phyloP scores from a whole-genome alignment of 305 asterid species.

The Solanum hybrid region DNA sequence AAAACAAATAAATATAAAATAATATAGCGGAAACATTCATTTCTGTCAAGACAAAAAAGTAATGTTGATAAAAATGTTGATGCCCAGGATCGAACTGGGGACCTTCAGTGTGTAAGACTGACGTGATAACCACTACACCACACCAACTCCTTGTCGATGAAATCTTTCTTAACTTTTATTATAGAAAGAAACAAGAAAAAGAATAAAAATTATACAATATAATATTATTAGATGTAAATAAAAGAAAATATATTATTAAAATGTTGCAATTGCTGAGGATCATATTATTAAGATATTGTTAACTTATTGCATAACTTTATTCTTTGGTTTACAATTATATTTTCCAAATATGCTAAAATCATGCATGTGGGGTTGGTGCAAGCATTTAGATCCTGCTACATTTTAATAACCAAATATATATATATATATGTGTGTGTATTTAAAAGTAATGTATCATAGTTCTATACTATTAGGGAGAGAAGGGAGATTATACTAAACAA shows the following conservation, averaged over 20 bases:
- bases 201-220: too few species aligned
- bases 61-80: too few species aligned
- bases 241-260: background rate
- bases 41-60: too few species aligned
- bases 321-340: background rate
- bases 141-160: background rate
- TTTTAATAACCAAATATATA: too few species aligned
- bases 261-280: background rate
- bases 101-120: constrained; percentile 4
- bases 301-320: background rate
- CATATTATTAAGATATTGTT: background rate
- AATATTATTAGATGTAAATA: background rate
- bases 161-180: fast-evolving
- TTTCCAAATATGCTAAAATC: background rate
- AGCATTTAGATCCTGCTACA: too few species aligned
- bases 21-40: too few species aligned
- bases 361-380: too few species aligned
- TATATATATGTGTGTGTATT: too few species aligned
- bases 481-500: too few species aligned
- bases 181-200: background rate
- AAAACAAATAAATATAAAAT: too few species aligned
- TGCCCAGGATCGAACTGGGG: constrained; percentile 2
- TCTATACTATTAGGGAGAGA: background rate
- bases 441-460: background rate
- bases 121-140: constrained; percentile 6